Conservation (phyloP, 2,329 filamentous ascomycete genomes). For the Xylariaceae sp. region DNA sequence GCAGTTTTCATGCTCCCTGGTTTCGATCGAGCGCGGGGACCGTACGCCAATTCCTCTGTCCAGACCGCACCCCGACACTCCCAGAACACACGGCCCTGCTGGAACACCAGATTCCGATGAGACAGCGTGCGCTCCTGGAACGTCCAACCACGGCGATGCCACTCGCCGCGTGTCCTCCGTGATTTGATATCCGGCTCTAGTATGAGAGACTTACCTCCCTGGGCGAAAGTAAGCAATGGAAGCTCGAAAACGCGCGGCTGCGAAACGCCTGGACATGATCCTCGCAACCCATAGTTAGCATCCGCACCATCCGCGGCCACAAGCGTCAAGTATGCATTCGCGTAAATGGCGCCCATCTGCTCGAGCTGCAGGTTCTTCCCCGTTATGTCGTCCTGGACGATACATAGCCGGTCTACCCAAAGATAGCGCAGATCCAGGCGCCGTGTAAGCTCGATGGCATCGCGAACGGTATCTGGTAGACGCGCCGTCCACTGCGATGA, state of each 20-base stretch:
- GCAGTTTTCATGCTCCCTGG: not conserved
- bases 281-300: constrained; percentile 5
- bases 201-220: not conserved
- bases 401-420: constrained; percentile 4
- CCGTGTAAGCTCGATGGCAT: not conserved
- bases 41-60: not conserved
- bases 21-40: not conserved
- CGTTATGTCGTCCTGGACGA: not conserved
- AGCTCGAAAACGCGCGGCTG: not conserved
- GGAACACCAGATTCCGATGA: constrained; percentile 9
- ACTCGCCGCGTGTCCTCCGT: not conserved
- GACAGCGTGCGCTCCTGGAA: constrained; percentile 15
- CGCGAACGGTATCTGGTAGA: not conserved
- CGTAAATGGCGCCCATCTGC: constrained; percentile 11
- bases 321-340: constrained; percentile 9
- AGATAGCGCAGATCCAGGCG: not conserved
- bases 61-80: constrained; percentile 4
- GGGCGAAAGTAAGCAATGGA: not conserved
- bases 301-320: constrained; percentile 4
- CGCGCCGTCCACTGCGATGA: not conserved
- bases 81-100: constrained; percentile 10
- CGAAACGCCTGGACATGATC: constrained; percentile 5
- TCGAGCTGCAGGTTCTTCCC: not conserved
- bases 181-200: not conserved
- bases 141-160: constrained; percentile 12